Base-by-base conservation (phyloP, 495 filamentous ascomycete species). In the Neurospora africana region DNA sequence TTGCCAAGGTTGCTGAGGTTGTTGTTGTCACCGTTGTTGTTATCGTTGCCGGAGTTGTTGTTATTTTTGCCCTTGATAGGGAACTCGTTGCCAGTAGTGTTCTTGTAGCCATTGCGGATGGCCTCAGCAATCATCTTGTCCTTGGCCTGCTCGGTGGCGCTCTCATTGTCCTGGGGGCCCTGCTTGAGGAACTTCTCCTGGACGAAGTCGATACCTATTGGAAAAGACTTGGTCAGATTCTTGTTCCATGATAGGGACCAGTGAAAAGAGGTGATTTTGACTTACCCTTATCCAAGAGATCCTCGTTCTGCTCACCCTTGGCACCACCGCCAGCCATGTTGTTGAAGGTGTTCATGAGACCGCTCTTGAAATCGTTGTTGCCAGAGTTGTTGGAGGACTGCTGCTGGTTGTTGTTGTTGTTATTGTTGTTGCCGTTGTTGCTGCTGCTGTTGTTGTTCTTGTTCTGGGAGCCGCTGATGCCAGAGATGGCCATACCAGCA, bases 71-170 rank as follows among this genome's bases (percentile, higher is more conserved):
- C 79, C 79, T 87, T 82, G 73, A 91, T 81, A 37, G 88, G 89
- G 40, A 92, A 68, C 35, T 92, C 88, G 17, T 82, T 86, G 68
- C 91, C 91, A 1, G 87, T 88, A 0, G 78, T 78, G 27, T 79
- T 83, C 85, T 89, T 89, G 81, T 90, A 92, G 78, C 88, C 82
- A 3, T 79, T 79, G 23, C 91, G 86, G 72, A 93, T 88, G 79
- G 86, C 83, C 67, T 90, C 84, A 5, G 87, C 86, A 69, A 91
- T 90, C 79, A 87, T 76, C 79, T 91, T 88, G 77, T 93, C 91
- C 83, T 92, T 92, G 75, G 88, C 90, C 77, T 93, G 91, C 79
- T 93, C 91, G 41, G 86, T 78, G 8, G 90, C 90, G 70, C 82
- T 87, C 81, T 93, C 91, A 81, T 92, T 92, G 81, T 84, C 81